phyloP scores from a whole-genome alignment of 495 filamentous ascomycete genomes.

The Trichoderma parareesei region DNA sequence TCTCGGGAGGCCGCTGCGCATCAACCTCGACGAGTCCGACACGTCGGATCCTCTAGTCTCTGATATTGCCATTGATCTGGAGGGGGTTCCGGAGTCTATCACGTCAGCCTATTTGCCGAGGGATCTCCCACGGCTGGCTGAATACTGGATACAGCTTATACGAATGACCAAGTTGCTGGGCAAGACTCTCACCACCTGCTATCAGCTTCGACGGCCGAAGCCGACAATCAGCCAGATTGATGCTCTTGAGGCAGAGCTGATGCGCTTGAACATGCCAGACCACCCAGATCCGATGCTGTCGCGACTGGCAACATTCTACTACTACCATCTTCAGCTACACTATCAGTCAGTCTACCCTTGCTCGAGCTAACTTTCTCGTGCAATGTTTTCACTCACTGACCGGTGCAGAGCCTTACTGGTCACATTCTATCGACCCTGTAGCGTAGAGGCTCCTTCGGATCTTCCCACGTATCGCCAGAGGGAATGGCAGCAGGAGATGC shows the following conservation, averaged over 20 bases:
- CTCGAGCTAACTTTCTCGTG: not conserved
- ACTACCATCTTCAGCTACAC: not conserved
- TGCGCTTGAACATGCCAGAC: not conserved
- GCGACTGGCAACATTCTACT: not conserved
- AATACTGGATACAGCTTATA: not conserved
- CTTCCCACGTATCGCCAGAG: not conserved
- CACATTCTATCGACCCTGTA: not conserved
- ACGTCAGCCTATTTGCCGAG: not conserved
- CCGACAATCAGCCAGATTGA: not conserved
- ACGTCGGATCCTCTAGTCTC: not conserved
- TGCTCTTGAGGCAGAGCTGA: not conserved
- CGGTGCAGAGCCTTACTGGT: not conserved
- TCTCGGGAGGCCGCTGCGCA: not conserved
- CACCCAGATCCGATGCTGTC: not conserved
- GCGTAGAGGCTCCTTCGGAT: not conserved
- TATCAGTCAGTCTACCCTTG: not conserved
- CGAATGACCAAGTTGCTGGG: not conserved
- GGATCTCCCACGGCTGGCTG: not conserved
- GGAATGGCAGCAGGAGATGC: slow-evolving; percentile 4
- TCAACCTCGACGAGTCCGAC: not conserved
- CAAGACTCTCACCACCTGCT: not conserved
- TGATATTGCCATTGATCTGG: not conserved
- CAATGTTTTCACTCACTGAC: not conserved
- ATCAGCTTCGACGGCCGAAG: not conserved
- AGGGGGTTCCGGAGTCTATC: not conserved